Evolutionary conservation across 2,329 filamentous ascomycete genomes (phyloP).

Genomic region (Fusarium nanum): DNA sequence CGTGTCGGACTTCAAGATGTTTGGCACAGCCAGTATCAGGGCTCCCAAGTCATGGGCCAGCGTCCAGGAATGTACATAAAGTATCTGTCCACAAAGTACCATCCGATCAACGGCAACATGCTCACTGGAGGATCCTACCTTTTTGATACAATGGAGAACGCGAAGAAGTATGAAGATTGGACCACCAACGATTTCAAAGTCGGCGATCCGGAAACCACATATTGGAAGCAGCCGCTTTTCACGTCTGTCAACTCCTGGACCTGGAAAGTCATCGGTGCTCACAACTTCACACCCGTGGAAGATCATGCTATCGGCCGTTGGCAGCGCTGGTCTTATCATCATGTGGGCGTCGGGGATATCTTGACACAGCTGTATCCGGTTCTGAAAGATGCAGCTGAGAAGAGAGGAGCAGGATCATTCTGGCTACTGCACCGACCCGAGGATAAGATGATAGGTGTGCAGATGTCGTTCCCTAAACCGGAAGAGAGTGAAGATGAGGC

Average conservation of each 20-base stretch:
- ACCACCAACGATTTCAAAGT: conserved; percentile 40
- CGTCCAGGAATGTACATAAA: conserved; percentile 40
- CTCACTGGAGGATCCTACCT: conserved; percentile 35
- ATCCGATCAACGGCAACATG: conserved; percentile 32
- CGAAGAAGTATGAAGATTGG: conserved; percentile 29
- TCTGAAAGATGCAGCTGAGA: conserved; percentile 30
- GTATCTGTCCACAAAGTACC: conserved; percentile 28
- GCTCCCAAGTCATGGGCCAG: conserved; percentile 33
- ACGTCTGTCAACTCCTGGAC: conserved; percentile 19
- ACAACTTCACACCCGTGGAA: conserved; percentile 27
- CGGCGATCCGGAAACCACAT: conserved; percentile 35
- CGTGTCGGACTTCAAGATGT: conserved; percentile 33
- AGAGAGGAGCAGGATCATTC: conserved; percentile 25
- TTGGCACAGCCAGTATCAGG: conserved; percentile 31
- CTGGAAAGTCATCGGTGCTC: conserved; percentile 38
- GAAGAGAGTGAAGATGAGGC: conserved; percentile 9
- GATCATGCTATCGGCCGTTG: conserved; percentile 31
- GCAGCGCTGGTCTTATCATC: conserved; percentile 37
- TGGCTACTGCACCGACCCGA: conserved; percentile 33
- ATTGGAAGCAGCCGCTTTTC: conserved; percentile 40
- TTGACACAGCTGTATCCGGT: conserved; percentile 36
- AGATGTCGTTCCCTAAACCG: conserved; percentile 27
- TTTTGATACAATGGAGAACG: conserved; percentile 29
- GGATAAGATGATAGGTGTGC: conserved; percentile 29
- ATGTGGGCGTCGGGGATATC: conserved; percentile 15